phyloP scores from a whole-genome alignment of 805 yeast genomes.

The Kodamaea jinghongensis region DNA sequence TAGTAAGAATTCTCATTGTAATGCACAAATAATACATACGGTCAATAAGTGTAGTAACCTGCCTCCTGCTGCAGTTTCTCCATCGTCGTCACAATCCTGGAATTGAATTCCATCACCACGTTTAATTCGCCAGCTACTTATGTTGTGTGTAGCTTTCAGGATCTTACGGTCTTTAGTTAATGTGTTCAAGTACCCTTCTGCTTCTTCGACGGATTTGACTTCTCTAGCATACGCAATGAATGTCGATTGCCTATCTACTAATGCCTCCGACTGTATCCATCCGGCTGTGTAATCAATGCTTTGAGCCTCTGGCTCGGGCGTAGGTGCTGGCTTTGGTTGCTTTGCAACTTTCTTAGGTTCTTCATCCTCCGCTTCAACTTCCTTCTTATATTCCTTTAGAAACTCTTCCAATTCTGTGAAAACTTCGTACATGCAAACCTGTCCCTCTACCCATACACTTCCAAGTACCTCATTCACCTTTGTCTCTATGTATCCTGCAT shows the following conservation, averaged over 20 bases:
- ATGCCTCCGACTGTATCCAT: conserved; percentile 77
- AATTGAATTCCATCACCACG: conserved; percentile 51
- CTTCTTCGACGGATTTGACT: conserved; percentile 68
- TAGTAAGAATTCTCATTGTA: conserved; percentile 18
- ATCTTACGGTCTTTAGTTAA: conserved; percentile 67
- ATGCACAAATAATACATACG: conserved; percentile 29
- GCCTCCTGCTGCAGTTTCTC: conserved; percentile 95
- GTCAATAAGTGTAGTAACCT: conserved; percentile 75
- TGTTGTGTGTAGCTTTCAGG: conserved; percentile 69
- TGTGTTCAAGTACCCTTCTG: conserved; percentile 46
- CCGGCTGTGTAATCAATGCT: conserved; percentile 50
- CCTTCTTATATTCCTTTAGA: conserved; percentile 32
- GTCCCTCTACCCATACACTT: conserved; percentile 53
- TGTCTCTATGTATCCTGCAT: conserved; percentile 40
- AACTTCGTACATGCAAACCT: conserved; percentile 79
- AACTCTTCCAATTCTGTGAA: conserved; percentile 60
- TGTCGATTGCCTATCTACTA: conserved; percentile 79
- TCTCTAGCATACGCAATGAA: conserved; percentile 73
- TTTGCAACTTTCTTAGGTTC: background rate
- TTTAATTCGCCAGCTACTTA: conserved; percentile 82
- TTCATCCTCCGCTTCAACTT: conserved; percentile 19
- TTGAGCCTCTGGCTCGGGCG: background rate
- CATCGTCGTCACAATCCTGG: conserved; percentile 95
- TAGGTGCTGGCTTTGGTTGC: background rate
- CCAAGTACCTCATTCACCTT: conserved; percentile 51